phyloP scores from a whole-genome alignment of 2,329 filamentous ascomycete species.

The Dryadomyces quercivorus region DNA sequence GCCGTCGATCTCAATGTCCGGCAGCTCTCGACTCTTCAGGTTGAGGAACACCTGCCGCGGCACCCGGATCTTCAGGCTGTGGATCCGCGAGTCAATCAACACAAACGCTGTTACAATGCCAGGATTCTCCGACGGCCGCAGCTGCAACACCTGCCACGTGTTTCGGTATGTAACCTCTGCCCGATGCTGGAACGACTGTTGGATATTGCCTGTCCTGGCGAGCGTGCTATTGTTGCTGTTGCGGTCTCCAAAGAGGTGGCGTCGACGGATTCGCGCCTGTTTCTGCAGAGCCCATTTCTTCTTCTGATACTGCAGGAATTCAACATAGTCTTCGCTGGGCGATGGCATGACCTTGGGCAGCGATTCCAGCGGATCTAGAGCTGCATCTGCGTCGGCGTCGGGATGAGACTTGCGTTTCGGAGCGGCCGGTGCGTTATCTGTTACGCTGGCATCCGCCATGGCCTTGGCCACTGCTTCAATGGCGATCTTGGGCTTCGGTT shows the following conservation, averaged over 20 bases:
- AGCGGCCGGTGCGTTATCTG: conserved; percentile 27
- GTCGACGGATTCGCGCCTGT: conserved; percentile 69
- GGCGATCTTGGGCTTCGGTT: conserved; percentile 52
- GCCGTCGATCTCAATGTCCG: conserved; percentile 74
- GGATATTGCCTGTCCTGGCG: conserved; percentile 44
- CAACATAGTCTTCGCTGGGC: conserved; percentile 74
- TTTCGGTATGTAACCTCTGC: conserved; percentile 81
- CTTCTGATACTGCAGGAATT: conserved; percentile 89
- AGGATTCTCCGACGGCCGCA: conserved; percentile 69
- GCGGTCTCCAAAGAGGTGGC: conserved; percentile 87
- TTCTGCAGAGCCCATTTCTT: conserved; percentile 98
- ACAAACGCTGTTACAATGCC: conserved; percentile 84
- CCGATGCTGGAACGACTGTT: conserved; percentile 74
- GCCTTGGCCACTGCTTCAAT: conserved; percentile 35
- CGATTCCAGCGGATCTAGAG: conserved; percentile 65
- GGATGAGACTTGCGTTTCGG: conserved; percentile 68
- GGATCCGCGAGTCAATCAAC: conserved; percentile 85
- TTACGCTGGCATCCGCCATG: not conserved
- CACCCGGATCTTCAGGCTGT: conserved; percentile 78
- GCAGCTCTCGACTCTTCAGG: conserved; percentile 73
- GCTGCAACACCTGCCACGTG: conserved; percentile 89
- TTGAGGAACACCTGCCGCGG: conserved; percentile 86
- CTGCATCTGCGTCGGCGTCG: conserved; percentile 39
- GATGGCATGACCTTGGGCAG: conserved; percentile 76
- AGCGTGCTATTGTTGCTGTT: conserved; percentile 38